Base-by-base conservation (phyloP, 768 basidiomycete species). In the Mycena indigotica region DNA sequence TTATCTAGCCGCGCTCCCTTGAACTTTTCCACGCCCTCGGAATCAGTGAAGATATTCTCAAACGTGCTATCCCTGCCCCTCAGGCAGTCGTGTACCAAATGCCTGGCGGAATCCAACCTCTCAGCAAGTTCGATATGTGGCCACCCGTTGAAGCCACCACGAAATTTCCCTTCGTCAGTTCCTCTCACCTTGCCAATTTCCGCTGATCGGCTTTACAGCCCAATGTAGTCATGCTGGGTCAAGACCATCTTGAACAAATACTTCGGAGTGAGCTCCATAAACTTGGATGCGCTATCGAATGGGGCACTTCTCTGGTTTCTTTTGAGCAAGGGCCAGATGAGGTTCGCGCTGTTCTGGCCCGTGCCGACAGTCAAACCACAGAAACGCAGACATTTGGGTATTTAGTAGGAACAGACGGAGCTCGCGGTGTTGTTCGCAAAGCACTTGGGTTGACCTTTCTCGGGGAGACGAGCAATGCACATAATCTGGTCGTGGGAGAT, bases 11-110 rank as follows among this genome's bases (percentile, higher is more conserved):
- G 30, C 65, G 70, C 3, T 63, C 70, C 3, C 54, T 70, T 5
- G 72, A 73, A 50, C 49, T 72, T 19, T 70, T 68, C 56, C 57
- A 65, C 26, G 58, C 67, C 41, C 68, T 72, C 24, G 71, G 70
- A 28, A 61, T 71, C 29, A 53, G 61, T 12, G 52, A 56, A 8
- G 58, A 67, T 3, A 62, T 70, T 28, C 54, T 65, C 12, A 57
- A 58, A 25, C 49, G 53, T 21, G 56, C 65, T 1, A 60, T 61
- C 12, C 60, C 54, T 21, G 30, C 65, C 0, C 61, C 67, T 1
- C 62, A 56, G n/a, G 60, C 66, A 12, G 56, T 62, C 28, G 38
- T 64, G 2, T 69, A 66, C 41, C 25, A 62, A 38, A 58, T 63
- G 50, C 63, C 64, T n/a, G 59, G 51, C 12, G 66, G 66, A 15